Evolutionary conservation across 2,329 filamentous ascomycete species (phyloP), one percentile per base, ranked within the genome.

Genomic region (Neoarthrinium moseri): DNA sequence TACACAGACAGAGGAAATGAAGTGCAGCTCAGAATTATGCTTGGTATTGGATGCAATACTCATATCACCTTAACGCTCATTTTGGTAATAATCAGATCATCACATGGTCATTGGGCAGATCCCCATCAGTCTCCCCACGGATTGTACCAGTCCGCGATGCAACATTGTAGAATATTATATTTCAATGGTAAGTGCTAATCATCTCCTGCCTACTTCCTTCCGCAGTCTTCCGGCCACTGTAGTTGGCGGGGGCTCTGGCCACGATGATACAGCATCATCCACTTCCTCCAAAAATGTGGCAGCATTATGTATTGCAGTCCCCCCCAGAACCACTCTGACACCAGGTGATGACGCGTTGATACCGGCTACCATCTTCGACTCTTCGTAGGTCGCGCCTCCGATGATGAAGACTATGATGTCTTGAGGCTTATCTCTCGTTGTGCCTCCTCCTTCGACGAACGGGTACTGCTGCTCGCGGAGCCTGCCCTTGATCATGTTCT

Each of bases 341-440:
- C 94, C 94, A 0, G 91, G 91, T 10, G 88, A 88, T 47, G 86
- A 89, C 15, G 91, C 91, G 69, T 99, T 99, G 48, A 99, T 84
- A 55, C 91, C 84, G n/a, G 94, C 90, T 30, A 97, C 83, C 77
- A 90, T 91, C 72, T 96, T 96, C 5, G 94, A 91, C 67, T 99
- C 94, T 66, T 99, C 94, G 60, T 96, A 99, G 0, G 94, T 99
- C 15, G 87, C 84, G 3, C 94, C 94, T 5, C 94, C 94, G 20
- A 96, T 77, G 61, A 99, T 91, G 62, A 99, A 99, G 6, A 99
- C 81, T 34, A 99, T 81, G 32, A 99, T 87, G 63, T 99, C 95
- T 64, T 99, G 94, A 4, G 94, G 94, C 65, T 97, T 97, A 61
- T 99, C 95, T 51, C 87, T 82, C 10, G 91, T 96, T 11, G 88